phyloP scores from a whole-genome alignment of 768 basidiomycete species.

The Trametes elegans region DNA sequence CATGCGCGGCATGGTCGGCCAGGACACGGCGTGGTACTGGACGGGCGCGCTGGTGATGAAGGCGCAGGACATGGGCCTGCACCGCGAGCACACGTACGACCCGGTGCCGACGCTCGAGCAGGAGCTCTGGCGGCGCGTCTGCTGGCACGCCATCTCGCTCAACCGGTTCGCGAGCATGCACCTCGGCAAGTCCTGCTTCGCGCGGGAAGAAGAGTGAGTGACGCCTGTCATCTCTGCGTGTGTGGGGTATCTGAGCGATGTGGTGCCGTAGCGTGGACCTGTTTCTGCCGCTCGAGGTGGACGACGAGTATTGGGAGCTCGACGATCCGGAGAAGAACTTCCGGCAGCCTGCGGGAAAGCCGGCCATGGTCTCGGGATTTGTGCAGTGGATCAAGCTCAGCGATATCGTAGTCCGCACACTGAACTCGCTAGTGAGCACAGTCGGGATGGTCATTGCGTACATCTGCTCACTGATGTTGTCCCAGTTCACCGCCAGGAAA shows the following conservation, averaged over 20 bases:
- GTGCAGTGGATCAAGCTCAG: slow-evolving; percentile 42
- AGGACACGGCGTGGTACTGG: slow-evolving; percentile 45
- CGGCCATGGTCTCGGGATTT: slow-evolving; percentile 39
- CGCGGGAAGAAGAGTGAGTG: slow-evolving; percentile 64
- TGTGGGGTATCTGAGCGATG: not conserved
- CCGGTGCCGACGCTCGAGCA: slow-evolving; percentile 36
- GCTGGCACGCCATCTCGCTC: slow-evolving; percentile 48
- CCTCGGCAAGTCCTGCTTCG: slow-evolving; percentile 53
- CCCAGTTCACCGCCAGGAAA: slow-evolving; percentile 66
- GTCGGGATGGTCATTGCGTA: slow-evolving; percentile 11
- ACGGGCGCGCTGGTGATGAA: slow-evolving; percentile 39
- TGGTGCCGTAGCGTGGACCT: slow-evolving; percentile 55
- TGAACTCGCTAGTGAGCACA: slow-evolving; percentile 46
- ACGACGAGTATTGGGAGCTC: slow-evolving; percentile 55
- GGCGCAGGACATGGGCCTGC: slow-evolving; percentile 53
- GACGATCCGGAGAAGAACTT: slow-evolving; percentile 38
- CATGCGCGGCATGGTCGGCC: slow-evolving; percentile 42
- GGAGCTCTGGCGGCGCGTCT: slow-evolving; percentile 50
- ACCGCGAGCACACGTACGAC: slow-evolving; percentile 36
- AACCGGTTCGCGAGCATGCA: slow-evolving; percentile 56
- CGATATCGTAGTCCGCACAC: slow-evolving; percentile 41
- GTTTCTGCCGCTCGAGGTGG: slow-evolving; percentile 55
- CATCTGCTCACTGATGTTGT: not conserved
- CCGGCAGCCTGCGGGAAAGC: slow-evolving; percentile 43
- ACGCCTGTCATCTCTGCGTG: slow-evolving; percentile 7